phyloP scores from a whole-genome alignment of 2,329 filamentous ascomycete species.

The Colletotrichum theobromicola region DNA sequence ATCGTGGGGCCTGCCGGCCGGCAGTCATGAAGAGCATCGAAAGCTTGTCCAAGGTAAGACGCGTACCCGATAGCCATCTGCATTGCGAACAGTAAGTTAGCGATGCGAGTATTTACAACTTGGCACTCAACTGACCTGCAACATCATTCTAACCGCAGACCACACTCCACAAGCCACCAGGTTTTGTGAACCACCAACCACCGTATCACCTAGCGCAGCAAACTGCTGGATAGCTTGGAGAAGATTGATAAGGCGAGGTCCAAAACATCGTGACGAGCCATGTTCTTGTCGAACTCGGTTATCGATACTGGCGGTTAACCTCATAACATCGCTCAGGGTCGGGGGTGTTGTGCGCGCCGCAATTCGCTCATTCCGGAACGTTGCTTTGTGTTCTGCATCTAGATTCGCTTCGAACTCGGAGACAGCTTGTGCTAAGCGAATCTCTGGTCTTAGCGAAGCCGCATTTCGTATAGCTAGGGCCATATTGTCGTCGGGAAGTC shows the following conservation, averaged over 20 bases:
- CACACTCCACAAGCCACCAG: constrained; percentile 49
- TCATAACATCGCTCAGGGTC: constrained; percentile 39
- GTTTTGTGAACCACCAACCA: constrained; percentile 47
- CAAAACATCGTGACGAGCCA: constrained; percentile 34
- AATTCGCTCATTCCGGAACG: constrained; percentile 15
- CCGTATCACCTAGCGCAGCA: constrained; percentile 38
- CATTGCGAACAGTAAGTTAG: rapidly evolving
- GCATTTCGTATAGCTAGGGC: neutral
- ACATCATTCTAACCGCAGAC: constrained; percentile 44
- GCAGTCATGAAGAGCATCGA: neutral
- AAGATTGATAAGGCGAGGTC: constrained; percentile 44
- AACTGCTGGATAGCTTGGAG: constrained; percentile 47
- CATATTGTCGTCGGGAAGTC: neutral
- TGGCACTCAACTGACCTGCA: constrained; percentile 27
- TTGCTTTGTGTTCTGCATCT: constrained; percentile 37
- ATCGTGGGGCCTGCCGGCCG: rapidly evolving
- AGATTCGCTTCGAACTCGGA: constrained; percentile 39
- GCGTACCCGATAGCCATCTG: neutral
- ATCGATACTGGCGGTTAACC: constrained; percentile 42
- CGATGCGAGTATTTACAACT: no score
- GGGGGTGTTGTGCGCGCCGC: constrained; percentile 29
- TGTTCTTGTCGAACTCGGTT: constrained; percentile 19
- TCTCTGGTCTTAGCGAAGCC: constrained; percentile 32
- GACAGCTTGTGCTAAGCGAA: constrained; percentile 43
- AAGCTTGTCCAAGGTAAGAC: neutral